Base-by-base conservation (phyloP, 768 basidiomycete genomes). In the Kondoa malvinella region DNA sequence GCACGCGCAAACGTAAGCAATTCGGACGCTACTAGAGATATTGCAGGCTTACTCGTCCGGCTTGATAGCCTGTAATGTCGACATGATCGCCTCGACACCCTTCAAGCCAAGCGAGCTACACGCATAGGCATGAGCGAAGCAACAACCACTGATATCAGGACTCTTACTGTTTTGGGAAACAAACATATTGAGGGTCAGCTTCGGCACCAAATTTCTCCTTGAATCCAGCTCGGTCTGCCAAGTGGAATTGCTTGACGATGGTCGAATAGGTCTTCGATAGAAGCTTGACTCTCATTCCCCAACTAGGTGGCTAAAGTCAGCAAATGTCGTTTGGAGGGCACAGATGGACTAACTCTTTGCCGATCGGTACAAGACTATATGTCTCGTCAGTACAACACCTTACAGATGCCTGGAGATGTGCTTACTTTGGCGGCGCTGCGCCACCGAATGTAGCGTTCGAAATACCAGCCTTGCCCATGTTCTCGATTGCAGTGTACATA, bases 211-310 rank as follows among this genome's bases (percentile, higher is more conserved):
- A 75, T 73, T 80, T 79, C 66, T 73, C 73, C 64, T 80, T 72
- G 74, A 80, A 81, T 64, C 77, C 78, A 27, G 77, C 76, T 77
- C 80, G 80, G 64, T 72, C 74, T 31, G 72, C 71, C 60, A 80
- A 69, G 67, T 75, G 73, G 69, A 79, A 77, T 58, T 77, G 74
- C 30, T 72, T 69, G 29, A 75, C 74, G 62, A 81, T 72, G 4
- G 77, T 77, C 64, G 76, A 77, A 73, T 81, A 80, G 59, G 78
- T 76, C 73, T 77, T 77, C 68, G 79, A 77, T 56, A 81, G 75
- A 70, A 78, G 76, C 70, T 74, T 75, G 29, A 77, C 70, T 34
- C 76, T 69, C 67, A 78, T 72, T 1, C 76, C 76, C 56, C 76
- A 75, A 21, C 12, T 8, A 8, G 8, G 12, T 50, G 21, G 12